Conservation (phyloP, 169 alveolate species). For the Pseudocohnilembus persalinus region DNA sequence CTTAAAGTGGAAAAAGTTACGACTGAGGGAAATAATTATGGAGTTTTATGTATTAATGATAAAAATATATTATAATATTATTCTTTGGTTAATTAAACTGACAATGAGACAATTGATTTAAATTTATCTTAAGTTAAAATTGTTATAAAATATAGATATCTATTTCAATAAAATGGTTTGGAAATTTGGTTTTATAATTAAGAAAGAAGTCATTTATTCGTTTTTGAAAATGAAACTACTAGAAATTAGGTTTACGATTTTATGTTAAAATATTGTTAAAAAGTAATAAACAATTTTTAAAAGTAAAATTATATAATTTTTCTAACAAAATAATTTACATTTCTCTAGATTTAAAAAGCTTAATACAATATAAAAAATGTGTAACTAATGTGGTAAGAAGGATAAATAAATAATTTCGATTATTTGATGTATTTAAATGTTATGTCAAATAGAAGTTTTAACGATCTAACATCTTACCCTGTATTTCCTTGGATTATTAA, state of each 20-base stretch:
- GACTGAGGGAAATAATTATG: slow-evolving; percentile 45
- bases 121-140: slow-evolving; percentile 25
- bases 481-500: slow-evolving; percentile 96
- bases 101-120: slow-evolving; percentile 17
- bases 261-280: slow-evolving; percentile 5
- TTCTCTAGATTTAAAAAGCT: not conserved
- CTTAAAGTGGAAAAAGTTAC: slow-evolving; percentile 36
- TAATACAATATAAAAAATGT: slow-evolving; percentile 8
- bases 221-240: slow-evolving; percentile 20
- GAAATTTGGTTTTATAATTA: slow-evolving; percentile 45
- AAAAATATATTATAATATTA: slow-evolving; percentile 28
- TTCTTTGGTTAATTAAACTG: slow-evolving; percentile 41
- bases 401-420: slow-evolving; percentile 93
- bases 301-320: too few species aligned
- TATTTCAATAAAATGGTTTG: slow-evolving; percentile 28
- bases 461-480: slow-evolving; percentile 96
- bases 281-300: slow-evolving; percentile 4
- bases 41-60: slow-evolving; percentile 25
- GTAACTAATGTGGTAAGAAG: slow-evolving; percentile 84
- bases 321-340: too few species aligned
- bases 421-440: slow-evolving; percentile 92
- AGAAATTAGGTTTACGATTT: slow-evolving; percentile 9
- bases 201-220: slow-evolving; percentile 30
- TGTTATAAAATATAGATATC: slow-evolving; percentile 36
- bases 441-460: slow-evolving; percentile 91